Conservation (phyloP, 768 basidiomycete genomes). For the Lactarius vividus region DNA sequence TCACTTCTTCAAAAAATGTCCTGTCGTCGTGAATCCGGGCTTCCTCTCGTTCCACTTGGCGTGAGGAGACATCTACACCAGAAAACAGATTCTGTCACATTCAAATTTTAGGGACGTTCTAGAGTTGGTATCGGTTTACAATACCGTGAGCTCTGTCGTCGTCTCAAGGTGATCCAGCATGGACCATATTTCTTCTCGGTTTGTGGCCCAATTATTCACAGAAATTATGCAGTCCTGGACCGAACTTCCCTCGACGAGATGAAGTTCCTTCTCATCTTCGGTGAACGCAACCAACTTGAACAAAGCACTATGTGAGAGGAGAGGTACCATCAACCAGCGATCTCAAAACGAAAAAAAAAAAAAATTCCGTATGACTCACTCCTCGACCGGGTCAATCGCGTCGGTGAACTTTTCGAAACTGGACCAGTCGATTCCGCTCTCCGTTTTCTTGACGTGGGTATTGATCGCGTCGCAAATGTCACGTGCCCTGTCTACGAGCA, state of each 20-base stretch:
- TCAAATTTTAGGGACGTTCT: neutral
- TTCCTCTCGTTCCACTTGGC: conserved; percentile 8
- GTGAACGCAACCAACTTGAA: conserved; percentile 16
- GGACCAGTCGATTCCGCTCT: conserved; percentile 21
- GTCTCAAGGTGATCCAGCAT: conserved; percentile 16
- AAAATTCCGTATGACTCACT: conserved; percentile 16
- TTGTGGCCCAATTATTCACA: conserved; percentile 17
- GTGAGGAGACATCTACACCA: conserved; percentile 2
- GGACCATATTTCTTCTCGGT: conserved; percentile 16
- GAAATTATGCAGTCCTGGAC: conserved; percentile 16
- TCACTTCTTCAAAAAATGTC: conserved; percentile 10
- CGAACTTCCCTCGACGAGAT: conserved; percentile 7
- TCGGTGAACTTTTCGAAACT: conserved; percentile 25
- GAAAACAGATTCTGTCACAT: conserved; percentile 11
- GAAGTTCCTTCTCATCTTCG: conserved; percentile 15
- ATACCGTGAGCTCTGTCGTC: conserved; percentile 10
- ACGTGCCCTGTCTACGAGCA: conserved; percentile 26
- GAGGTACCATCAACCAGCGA: neutral
- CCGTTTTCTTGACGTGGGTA: conserved; percentile 18
- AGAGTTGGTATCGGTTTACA: neutral
- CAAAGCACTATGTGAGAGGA: conserved; percentile 4
- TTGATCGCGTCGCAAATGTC: conserved; percentile 28
- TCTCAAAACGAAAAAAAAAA: neutral
- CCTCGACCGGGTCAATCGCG: conserved; percentile 29
- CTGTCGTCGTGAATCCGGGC: conserved; percentile 11